Evolutionary conservation across 306 rosid genomes (phyloP).

Genomic region (Trichosanthes cucumerina): DNA sequence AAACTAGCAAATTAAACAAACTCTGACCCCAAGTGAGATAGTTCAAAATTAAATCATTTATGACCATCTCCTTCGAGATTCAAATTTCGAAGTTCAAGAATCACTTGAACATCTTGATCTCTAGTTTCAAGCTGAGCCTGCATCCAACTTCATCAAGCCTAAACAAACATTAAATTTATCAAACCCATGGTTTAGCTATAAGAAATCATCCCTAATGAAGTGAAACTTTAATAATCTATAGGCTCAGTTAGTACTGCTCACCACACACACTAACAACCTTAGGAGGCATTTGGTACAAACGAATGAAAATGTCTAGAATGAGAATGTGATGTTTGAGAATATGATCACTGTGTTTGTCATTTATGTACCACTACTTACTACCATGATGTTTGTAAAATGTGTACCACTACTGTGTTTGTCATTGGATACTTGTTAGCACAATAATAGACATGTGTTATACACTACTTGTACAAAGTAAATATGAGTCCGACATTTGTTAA

Average conservation of each 20-base stretch:
- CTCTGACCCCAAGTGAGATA: neutral
- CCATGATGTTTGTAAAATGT: neutral
- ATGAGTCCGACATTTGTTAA: too few relatives aligned
- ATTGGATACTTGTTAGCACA: too few relatives aligned
- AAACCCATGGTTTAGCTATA: neutral
- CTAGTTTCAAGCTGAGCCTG: neutral
- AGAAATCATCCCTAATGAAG: neutral
- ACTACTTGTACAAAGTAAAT: too few relatives aligned
- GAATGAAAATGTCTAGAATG: neutral
- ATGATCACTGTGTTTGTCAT: neutral
- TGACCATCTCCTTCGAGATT: neutral
- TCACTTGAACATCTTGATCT: neutral
- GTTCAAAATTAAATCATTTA: neutral
- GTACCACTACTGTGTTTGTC: too few relatives aligned
- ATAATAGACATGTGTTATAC: too few relatives aligned
- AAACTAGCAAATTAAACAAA: neutral
- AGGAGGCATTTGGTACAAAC: neutral
- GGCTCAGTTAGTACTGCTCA: neutral
- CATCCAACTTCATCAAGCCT: neutral
- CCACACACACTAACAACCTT: neutral
- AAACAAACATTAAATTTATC: neutral
- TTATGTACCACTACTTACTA: neutral
- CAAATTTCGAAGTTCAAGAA: neutral
- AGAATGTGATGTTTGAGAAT: neutral
- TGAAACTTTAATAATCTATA: neutral